Evolutionary conservation across 805 yeast genomes (phyloP).

Genomic region (Saccharomycopsis malanga): DNA sequence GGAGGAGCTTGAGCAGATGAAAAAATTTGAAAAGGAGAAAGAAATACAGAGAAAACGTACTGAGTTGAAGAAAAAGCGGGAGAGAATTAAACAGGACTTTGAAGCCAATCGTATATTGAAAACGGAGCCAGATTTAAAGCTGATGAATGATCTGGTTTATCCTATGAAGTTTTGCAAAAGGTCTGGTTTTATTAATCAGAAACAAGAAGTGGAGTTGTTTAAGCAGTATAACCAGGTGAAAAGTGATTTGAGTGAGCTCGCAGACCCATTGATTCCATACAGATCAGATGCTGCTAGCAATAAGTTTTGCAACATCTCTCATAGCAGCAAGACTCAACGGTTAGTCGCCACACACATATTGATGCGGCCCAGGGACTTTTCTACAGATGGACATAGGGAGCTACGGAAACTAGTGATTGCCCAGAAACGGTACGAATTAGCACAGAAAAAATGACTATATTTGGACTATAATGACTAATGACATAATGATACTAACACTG

Average conservation of each 20-base stretch:
- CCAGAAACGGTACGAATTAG: conserved; percentile 8
- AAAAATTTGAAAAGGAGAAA: neutral
- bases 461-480: too few species aligned
- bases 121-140: conserved; percentile 5
- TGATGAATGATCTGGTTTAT: conserved; percentile 5
- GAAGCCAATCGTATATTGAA: neutral
- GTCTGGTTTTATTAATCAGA: conserved; percentile 13
- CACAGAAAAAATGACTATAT: too few species aligned
- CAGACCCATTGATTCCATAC: too few species aligned
- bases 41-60: neutral
- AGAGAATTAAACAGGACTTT: neutral
- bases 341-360: conserved; percentile 1
- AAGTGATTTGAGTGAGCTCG: neutral
- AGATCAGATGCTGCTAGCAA: too few species aligned
- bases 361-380: conserved; percentile 1
- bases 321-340: neutral
- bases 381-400: conserved; percentile 3
- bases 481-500: too few species aligned
- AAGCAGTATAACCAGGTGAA: neutral
- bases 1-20: neutral
- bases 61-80: neutral
- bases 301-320: too few species aligned
- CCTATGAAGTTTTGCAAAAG: conserved; percentile 7
- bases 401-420: conserved; percentile 3
- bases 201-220: conserved; percentile 13